phyloP scores from a whole-genome alignment of 371 early-diverging fungal species.

The Mucor mucedo region DNA sequence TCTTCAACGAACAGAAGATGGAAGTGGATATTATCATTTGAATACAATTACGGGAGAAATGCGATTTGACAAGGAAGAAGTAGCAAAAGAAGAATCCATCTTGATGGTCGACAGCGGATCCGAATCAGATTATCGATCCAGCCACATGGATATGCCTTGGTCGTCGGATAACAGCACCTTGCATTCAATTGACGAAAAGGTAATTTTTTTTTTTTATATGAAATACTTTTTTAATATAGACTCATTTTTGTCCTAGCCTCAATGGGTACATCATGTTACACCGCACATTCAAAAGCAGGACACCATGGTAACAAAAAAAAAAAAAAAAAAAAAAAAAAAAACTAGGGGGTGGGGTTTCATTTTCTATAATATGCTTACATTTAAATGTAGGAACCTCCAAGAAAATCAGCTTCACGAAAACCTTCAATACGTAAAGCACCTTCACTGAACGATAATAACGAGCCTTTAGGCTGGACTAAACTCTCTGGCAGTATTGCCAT shows the following conservation, averaged over 20 bases:
- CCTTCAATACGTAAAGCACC: conserved; percentile 21
- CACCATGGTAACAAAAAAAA: neutral
- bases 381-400: neutral
- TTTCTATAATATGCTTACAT: neutral
- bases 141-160: conserved; percentile 12
- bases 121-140: conserved; percentile 13
- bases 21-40: conserved; percentile 48
- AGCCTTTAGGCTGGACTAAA: conserved; percentile 65
- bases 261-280: conserved; percentile 62
- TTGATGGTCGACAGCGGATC: conserved; percentile 10
- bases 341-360: neutral
- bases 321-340: neutral
- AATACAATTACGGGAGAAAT: conserved; percentile 53
- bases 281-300: conserved; percentile 52
- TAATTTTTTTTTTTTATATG: neutral
- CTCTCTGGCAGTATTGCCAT: conserved; percentile 63
- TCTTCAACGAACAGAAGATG: conserved; percentile 54
- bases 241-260: conserved; percentile 14
- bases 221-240: neutral
- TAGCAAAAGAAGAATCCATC: neutral
- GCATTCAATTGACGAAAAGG: conserved; percentile 11
- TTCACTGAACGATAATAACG: neutral
- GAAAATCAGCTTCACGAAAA: conserved; percentile 36
- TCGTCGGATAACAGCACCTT: conserved; percentile 25
- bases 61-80: conserved; percentile 18